A percentile compares a stretch with the other conserved stretches of the same genome.
phyloP scores from a whole-genome alignment of 2,329 filamentous ascomycete genomes.

The Zymoseptoria pseudotritici region DNA sequence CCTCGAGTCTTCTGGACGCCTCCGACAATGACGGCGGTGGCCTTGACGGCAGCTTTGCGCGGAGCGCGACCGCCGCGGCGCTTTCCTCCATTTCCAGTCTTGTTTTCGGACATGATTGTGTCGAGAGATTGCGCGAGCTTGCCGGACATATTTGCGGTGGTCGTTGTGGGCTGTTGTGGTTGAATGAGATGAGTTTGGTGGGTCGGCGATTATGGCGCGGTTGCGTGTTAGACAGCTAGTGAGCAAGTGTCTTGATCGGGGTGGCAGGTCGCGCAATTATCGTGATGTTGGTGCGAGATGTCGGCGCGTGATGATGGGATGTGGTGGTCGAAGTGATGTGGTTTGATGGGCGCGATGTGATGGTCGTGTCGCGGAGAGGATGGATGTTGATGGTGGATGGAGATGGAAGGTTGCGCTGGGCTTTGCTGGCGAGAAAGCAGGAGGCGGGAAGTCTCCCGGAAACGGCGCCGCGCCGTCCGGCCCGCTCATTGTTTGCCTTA shows the following conservation, averaged over 20 bases:
- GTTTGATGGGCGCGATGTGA: neutral
- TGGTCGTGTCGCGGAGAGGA: neutral
- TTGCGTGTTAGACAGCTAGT: neutral
- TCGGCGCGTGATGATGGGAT: neutral
- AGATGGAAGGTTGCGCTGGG: neutral
- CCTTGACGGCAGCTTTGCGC: constrained; percentile 43
- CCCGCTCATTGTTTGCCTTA: neutral
- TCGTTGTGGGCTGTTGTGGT: neutral
- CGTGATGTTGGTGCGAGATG: neutral
- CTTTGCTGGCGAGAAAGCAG: neutral
- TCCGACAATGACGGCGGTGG: constrained; percentile 43
- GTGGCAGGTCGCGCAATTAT: neutral
- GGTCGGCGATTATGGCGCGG: neutral
- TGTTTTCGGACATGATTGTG: constrained; percentile 61
- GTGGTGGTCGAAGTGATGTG: neutral
- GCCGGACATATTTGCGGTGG: constrained; percentile 47
- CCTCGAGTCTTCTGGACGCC: constrained; percentile 65
- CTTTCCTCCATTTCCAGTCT: constrained; percentile 38
- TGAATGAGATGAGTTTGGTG: neutral
- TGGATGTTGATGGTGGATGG: neutral
- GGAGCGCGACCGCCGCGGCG: constrained; percentile 37
- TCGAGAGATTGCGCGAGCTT: constrained; percentile 97
- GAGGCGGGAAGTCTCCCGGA: neutral
- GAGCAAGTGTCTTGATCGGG: neutral
- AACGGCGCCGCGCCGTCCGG: no score